phyloP scores from a whole-genome alignment of 192 early-diverging fungal genomes.

The Diversispora epigaea region DNA sequence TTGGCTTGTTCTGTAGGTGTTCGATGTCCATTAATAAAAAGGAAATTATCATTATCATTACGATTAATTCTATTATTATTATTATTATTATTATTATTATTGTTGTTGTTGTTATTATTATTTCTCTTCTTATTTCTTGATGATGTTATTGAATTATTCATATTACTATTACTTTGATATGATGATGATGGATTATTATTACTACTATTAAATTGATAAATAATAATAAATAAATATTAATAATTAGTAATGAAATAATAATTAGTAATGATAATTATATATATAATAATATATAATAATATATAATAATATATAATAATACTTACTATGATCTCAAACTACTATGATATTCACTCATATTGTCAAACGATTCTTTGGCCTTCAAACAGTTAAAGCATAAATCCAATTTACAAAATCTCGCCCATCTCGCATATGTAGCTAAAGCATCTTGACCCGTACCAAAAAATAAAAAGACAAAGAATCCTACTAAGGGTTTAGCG shows the following conservation, averaged over 20 bases:
- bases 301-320: too few species aligned
- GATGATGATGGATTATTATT: too few species aligned
- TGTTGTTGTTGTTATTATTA: not conserved
- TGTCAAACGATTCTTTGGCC: too few species aligned
- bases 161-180: too few species aligned
- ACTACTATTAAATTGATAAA: too few species aligned
- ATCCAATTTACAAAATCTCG: not conserved
- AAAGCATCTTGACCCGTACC: slow-evolving; percentile 28
- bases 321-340: not conserved
- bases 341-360: not conserved
- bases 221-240: too few species aligned
- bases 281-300: too few species aligned
- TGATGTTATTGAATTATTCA: too few species aligned
- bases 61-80: not conserved
- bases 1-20: slow-evolving; percentile 19
- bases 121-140: too few species aligned
- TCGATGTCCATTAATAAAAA: slow-evolving; percentile 13
- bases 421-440: not conserved
- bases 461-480: slow-evolving; percentile 23
- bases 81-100: not conserved
- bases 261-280: too few species aligned
- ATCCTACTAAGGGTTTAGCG: slow-evolving; percentile 10
- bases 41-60: slow-evolving; percentile 8
- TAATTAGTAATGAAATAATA: too few species aligned
- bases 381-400: not conserved